Base-by-base conservation (phyloP, 805 yeast genomes). In the Schizosaccharomyces japonicus region DNA sequence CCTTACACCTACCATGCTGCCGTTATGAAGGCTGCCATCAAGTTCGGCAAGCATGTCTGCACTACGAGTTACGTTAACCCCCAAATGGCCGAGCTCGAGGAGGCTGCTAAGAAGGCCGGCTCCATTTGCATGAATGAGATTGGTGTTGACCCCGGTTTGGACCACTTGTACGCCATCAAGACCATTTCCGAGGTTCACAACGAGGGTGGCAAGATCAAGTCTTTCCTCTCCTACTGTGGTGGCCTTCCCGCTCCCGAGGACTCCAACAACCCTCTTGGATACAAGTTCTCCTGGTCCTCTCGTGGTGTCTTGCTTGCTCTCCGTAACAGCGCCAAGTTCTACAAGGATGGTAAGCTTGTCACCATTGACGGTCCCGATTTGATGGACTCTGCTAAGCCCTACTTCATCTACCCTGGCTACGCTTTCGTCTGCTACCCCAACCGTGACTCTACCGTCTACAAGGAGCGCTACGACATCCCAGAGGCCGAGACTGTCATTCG, bases 201-300 rank as follows among this genome's bases (percentile, higher is more conserved):
- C 55, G 73, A 71, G 26, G 82, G 82, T 54, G 98, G 98, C 62
- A 81, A 90, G 69, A 81, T 90, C 67, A 81, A 73, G 61, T 80
- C 94, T 5, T 90, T 90, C 75, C 68, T 84, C 57, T 82, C 95
- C 5, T 90, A 82, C 78, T 90, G 98, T 68, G 98, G 98, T 67
- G 98, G 98, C 58, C 73, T 90, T 59, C 96, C 96, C 54, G 90
- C 98, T 29, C 95, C 98, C 53, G 98, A 87, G 68, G 75, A 78
- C 65, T 87, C 96, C 28, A 94, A 84, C 68, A 90, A 90, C 68
- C 98, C 98, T 50, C 71, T 90, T 62, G 98, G 98, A 56, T 90
- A 90, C 76, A 90, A 90, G 71, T 90, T 90, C 68, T 85, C 96
- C 39, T 90, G 98, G 98, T 83, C 95, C 29, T 85, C 96, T 32